phyloP scores from a whole-genome alignment of 1,284 basidiomycete genomes.

The Tylopilus sp. region DNA sequence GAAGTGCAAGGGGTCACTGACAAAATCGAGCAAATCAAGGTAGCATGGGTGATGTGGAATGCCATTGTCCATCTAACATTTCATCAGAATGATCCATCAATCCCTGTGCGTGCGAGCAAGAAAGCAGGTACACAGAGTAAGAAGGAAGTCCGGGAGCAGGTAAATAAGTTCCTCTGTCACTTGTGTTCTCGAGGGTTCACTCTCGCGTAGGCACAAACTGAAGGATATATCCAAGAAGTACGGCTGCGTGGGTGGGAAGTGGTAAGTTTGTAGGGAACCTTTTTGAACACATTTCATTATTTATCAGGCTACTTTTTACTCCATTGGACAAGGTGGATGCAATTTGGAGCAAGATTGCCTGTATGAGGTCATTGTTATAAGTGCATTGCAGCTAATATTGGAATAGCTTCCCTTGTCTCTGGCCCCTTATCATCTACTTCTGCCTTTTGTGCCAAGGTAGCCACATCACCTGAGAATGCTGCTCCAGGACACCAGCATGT shows the following conservation, averaged over 20 bases:
- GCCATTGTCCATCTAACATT: neutral
- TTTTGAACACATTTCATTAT: neutral
- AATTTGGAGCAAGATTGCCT: conserved; percentile 59
- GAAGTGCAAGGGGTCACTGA: conserved; percentile 58
- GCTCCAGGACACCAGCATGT: conserved; percentile 56
- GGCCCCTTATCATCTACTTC: conserved; percentile 59
- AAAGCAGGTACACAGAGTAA: conserved; percentile 70
- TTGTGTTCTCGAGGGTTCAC: neutral
- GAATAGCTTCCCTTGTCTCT: conserved; percentile 55
- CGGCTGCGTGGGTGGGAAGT: conserved; percentile 62
- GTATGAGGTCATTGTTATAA: conserved; percentile 31
- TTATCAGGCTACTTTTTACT: conserved; percentile 60
- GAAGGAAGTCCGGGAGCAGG: conserved; percentile 67
- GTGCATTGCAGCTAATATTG: conserved; percentile 1
- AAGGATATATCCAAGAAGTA: conserved; percentile 56
- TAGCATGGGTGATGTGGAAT: conserved; percentile 18
- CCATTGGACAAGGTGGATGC: conserved; percentile 57
- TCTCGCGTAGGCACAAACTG: conserved; percentile 50
- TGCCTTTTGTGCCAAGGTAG: conserved; percentile 58
- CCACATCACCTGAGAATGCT: conserved; percentile 55
- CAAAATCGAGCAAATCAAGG: conserved; percentile 60
- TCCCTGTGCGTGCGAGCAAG: conserved; percentile 65
- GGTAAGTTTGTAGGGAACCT: conserved; percentile 39
- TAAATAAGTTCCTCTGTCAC: conserved; percentile 3
- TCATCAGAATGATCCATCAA: conserved; percentile 57